Percentiles rank a stretch among this genome's conserved stretches.
phyloP scores from a whole-genome alignment of 495 filamentous ascomycete species.

The Parathielavia hyrcaniae region DNA sequence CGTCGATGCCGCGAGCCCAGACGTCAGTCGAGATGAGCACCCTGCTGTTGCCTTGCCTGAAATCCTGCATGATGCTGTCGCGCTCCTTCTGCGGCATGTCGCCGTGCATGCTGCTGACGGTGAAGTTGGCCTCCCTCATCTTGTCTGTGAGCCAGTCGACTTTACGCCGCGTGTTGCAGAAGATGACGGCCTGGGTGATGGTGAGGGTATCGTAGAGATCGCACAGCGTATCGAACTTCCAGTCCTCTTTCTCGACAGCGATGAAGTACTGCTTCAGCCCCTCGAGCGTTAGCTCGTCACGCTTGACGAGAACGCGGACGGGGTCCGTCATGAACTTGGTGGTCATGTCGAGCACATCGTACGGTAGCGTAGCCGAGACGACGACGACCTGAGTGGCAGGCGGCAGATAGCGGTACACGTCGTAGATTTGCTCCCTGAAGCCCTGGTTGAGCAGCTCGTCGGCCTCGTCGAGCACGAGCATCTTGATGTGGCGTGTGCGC shows the following conservation, averaged over 20 bases:
- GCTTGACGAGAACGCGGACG: slow-evolving; percentile 98
- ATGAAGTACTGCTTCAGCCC: slow-evolving; percentile 99
- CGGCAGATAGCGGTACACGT: slow-evolving; percentile 96
- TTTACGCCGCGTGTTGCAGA: slow-evolving; percentile 99
- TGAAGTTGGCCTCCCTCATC: slow-evolving; percentile 96
- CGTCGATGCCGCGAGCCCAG: slow-evolving; percentile 97
- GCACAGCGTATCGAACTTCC: slow-evolving; percentile 98
- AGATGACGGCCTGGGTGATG: slow-evolving; percentile 99
- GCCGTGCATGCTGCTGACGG: slow-evolving; percentile 98
- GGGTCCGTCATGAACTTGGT: slow-evolving; percentile 99
- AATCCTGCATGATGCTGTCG: slow-evolving; percentile 99
- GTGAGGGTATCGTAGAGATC: slow-evolving; percentile 99
- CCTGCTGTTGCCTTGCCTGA: slow-evolving; percentile 93
- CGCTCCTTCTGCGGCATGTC: slow-evolving; percentile 97
- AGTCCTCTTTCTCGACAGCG: slow-evolving; percentile 99
- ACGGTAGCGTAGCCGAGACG: slow-evolving; percentile 93
- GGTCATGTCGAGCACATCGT: slow-evolving; percentile 98
- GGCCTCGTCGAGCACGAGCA: slow-evolving; percentile 98
- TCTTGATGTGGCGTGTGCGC: slow-evolving; percentile 94
- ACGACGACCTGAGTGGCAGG: slow-evolving; percentile 97
- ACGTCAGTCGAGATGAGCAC: slow-evolving; percentile 97
- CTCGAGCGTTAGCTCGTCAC: slow-evolving; percentile 96
- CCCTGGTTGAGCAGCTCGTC: slow-evolving; percentile 97
- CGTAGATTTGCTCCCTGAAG: slow-evolving; percentile 99
- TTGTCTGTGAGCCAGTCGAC: slow-evolving; percentile 99